Evolutionary conservation across 306 rosid genomes (phyloP).

Genomic region (Prosopis cineraria): DNA sequence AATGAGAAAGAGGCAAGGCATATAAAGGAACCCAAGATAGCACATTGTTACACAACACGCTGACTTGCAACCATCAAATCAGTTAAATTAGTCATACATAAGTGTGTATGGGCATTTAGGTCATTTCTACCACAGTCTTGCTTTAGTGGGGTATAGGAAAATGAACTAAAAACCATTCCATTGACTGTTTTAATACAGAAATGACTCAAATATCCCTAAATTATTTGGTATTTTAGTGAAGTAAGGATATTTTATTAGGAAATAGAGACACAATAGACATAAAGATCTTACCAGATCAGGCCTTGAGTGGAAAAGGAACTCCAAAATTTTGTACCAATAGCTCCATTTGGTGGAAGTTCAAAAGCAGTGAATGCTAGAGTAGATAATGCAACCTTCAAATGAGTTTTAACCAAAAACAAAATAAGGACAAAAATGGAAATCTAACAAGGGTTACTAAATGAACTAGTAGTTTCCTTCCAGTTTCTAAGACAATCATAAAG

Average conservation of each 20-base stretch:
- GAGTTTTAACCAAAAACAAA: constrained; percentile 19
- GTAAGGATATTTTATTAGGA: neutral
- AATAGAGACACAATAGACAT: neutral
- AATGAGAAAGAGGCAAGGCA: neutral
- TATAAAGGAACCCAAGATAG: too few relatives aligned
- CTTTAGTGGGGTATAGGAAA: neutral
- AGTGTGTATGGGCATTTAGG: neutral
- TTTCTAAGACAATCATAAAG: constrained; percentile 13
- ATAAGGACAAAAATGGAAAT: too few relatives aligned
- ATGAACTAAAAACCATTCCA: neutral
- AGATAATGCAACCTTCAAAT: constrained; percentile 68
- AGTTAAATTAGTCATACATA: neutral
- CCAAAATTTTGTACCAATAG: constrained; percentile 69
- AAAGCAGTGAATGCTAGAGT: constrained; percentile 76
- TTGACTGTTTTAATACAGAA: neutral
- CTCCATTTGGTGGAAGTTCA: constrained; percentile 79
- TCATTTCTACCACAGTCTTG: neutral
- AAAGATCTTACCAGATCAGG: constrained; percentile 60
- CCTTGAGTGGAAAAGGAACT: constrained; percentile 69
- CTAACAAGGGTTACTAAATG: constrained; percentile 17
- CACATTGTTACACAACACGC: neutral
- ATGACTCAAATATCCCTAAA: neutral
- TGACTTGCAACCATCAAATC: neutral
- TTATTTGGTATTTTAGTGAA: neutral
- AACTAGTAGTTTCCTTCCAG: neutral